Percentiles rank a stretch among this genome's conserved stretches.
Conservation (phyloP, 805 yeast species). For the Saturnispora sekii region DNA sequence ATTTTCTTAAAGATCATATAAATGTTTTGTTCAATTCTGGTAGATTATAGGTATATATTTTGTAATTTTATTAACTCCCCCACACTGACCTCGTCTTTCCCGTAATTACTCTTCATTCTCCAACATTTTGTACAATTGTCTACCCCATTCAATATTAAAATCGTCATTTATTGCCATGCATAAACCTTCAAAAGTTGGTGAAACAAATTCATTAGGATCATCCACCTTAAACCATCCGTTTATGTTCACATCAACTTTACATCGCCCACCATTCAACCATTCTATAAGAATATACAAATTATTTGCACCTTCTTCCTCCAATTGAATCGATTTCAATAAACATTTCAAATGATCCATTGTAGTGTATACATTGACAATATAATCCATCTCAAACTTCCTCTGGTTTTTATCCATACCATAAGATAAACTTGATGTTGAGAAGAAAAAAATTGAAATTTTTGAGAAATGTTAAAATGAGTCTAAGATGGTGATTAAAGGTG, state of each 20-base stretch:
- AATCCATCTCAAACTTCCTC: background rate
- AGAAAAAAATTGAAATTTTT: background rate
- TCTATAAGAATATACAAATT: background rate
- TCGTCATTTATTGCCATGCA: slow-evolving; percentile 12
- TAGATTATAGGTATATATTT: slow-evolving; percentile 25
- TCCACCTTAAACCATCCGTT: slow-evolving; percentile 21
- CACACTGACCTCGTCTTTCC: background rate
- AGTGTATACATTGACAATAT: slow-evolving; percentile 6
- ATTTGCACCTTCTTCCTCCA: background rate
- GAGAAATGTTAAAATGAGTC: background rate
- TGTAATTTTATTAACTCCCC: background rate
- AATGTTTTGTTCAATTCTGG: slow-evolving; percentile 60
- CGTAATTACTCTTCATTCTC: slow-evolving; percentile 5
- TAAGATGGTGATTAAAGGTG: background rate
- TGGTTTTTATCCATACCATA: background rate
- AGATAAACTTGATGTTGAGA: background rate
- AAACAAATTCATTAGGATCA: background rate
- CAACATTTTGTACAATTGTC: slow-evolving; percentile 7
- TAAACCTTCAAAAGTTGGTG: slow-evolving; percentile 26
- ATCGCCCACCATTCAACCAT: slow-evolving; percentile 2
- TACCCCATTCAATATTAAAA: slow-evolving; percentile 17
- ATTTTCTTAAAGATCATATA: slow-evolving; percentile 67
- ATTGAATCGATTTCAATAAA: slow-evolving; percentile 1
- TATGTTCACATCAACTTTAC: slow-evolving; percentile 11
- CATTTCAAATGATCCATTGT: slow-evolving; percentile 5